Base-by-base conservation (phyloP, 2,329 filamentous ascomycete species). In the Drechslera avenae region DNA sequence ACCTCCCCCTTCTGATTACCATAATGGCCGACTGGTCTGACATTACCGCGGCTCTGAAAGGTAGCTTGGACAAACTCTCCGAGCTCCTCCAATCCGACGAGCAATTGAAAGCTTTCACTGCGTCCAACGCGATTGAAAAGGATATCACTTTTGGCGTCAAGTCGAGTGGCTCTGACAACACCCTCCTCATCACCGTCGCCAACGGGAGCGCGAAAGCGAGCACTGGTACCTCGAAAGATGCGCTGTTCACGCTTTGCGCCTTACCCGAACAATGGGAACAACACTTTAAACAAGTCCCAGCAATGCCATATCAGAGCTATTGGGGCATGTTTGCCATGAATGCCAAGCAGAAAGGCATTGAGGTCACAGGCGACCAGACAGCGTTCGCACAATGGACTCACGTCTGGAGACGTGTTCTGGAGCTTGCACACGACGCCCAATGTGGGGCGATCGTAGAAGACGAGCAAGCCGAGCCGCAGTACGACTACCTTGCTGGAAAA, bases 261-360 rank as follows among this genome's bases (percentile, higher is more conserved):
- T 62, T 75, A 2, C 74, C 76, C 3, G 74, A 78, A 52, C 75
- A 79, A 64, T 79, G 76, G 76, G 71, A 77, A 56, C 67, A 76
- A 39, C 76, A 76, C 62, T 77, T 78, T 67, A 72, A 77, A 50
- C 66, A 70, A 28, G 73, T 76, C 1, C 76, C 76, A 4, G 72
- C 68, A 1, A 71, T 70, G 59, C 76, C 76, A 12, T 77, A 78
- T 50, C 76, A 78, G 50, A 76, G 73, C 48, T 78, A 77, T 56
- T 78, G 75, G 76, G 73, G 73, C 60, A 72, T 71, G 72, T 74
- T 75, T 42, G 75, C 75, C 18, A 77, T 79, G 79, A 80, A 77
- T 54, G 75, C 76, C 62, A 78, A 79, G 50, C 78, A 81, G 52
- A 67, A 78, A 45, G 78, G 78, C 16, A 77, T 79, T 33, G 72